A percentile compares a stretch with the other conserved stretches of the same genome.
These are phyloP conservation scores for Leptographium lundbergii DNA, from an alignment of 2,329 filamentous ascomycete genomes.

Conservation along the genomic window DNA sequence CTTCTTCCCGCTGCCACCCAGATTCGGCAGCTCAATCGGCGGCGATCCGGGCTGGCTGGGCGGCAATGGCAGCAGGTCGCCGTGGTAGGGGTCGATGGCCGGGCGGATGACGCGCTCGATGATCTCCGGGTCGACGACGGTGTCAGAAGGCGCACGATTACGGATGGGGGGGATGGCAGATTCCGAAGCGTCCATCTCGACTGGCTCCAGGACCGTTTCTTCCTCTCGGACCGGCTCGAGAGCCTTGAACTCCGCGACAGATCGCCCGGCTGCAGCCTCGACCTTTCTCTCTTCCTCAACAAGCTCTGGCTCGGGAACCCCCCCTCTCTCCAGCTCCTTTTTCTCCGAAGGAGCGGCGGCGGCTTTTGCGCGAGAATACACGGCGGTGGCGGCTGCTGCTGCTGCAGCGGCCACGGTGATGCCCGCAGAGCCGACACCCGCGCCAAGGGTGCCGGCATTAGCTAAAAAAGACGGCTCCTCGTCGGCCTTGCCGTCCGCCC, in stretches of 20 bases:
- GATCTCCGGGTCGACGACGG: conserved; percentile 44
- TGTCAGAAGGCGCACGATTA: conserved; percentile 11
- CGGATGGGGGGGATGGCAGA: background rate
- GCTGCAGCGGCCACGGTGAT: conserved; percentile 49
- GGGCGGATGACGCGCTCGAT: conserved; percentile 45
- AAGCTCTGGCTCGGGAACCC: background rate
- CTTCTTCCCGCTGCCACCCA: background rate
- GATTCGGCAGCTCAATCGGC: conserved; percentile 12
- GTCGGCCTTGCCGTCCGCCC: background rate
- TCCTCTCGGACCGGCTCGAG: no score
- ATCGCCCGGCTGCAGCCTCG: background rate
- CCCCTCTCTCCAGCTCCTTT: conserved; percentile 19
- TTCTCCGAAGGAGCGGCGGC: conserved; percentile 27
- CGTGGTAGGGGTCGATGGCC: conserved; percentile 53
- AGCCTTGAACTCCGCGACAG: background rate
- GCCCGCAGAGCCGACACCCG: conserved; percentile 51
- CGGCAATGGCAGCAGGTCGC: conserved; percentile 51
- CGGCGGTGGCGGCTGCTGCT: conserved; percentile 31
- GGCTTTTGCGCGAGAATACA: conserved; percentile 31
- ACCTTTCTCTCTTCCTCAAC: background rate
- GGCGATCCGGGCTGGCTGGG: conserved; percentile 45
- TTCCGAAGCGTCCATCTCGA: background rate
- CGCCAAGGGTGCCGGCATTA: conserved; percentile 58
- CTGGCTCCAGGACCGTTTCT: no score
- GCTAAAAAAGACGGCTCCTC: conserved; percentile 49